Evolutionary conservation across 768 basidiomycete genomes (phyloP).

Genomic region (Lactarius pseudohatsudake): DNA sequence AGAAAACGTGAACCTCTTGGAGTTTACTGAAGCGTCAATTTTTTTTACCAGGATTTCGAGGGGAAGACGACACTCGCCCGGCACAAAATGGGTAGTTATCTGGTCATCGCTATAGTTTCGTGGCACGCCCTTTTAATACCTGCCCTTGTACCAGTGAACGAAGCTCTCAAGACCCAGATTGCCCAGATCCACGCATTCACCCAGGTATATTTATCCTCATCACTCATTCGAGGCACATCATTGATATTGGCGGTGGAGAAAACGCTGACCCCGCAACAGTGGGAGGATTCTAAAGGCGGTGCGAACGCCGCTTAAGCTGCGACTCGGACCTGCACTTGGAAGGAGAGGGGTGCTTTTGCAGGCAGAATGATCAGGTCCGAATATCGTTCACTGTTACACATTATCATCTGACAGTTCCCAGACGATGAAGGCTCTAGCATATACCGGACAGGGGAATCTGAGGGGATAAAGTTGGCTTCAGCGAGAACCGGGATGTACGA

Average conservation of each 20-base stretch:
- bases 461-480: background rate
- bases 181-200: slow-evolving; percentile 86
- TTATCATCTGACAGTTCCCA: background rate
- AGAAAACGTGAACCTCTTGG: background rate
- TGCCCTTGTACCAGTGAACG: slow-evolving; percentile 56
- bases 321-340: too few relatives aligned
- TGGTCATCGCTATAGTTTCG: background rate
- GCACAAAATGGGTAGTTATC: slow-evolving; percentile 62
- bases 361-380: background rate
- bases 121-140: background rate
- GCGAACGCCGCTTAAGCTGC: background rate
- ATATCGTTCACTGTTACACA: background rate
- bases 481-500: background rate
- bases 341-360: background rate
- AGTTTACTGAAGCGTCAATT: too few relatives aligned
- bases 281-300: slow-evolving; percentile 47
- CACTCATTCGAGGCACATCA: background rate
- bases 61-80: slow-evolving; percentile 78
- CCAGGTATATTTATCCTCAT: slow-evolving; percentile 51
- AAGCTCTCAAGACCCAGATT: slow-evolving; percentile 70
- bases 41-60: slow-evolving; percentile 57
- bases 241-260: slow-evolving; percentile 44
- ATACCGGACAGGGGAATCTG: background rate
- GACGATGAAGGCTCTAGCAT: too few relatives aligned
- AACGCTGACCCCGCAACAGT: slow-evolving; percentile 71